Percentiles rank a stretch among this genome's conserved stretches.
Evolutionary conservation across 257 asterid species (phyloP).

Genomic region (Solanum bulbocastanum): DNA sequence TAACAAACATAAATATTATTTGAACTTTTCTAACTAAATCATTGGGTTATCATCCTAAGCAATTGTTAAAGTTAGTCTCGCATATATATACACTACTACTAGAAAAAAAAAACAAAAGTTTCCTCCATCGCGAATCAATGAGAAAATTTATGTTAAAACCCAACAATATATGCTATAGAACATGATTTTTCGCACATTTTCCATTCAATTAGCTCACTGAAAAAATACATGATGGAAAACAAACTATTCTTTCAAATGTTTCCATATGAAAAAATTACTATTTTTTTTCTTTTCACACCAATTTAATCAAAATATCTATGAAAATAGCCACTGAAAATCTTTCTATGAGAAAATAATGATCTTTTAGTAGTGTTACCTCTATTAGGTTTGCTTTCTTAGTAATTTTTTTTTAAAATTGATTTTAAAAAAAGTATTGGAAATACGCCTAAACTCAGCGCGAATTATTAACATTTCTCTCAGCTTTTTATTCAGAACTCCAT

Average conservation of each 20-base stretch:
- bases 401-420: too few relatives aligned
- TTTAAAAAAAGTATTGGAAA: too few relatives aligned
- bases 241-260: background rate
- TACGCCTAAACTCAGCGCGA: too few relatives aligned
- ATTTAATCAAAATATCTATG: background rate
- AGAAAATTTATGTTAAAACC: background rate
- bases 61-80: background rate
- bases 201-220: background rate
- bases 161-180: background rate
- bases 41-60: background rate
- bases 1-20: background rate
- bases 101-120: background rate
- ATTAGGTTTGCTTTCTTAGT: background rate
- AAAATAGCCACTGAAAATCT: background rate
- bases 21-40: background rate
- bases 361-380: background rate
- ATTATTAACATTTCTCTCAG: too few relatives aligned
- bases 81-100: background rate
- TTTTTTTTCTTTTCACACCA: background rate
- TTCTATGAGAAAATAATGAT: background rate
- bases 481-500: too few relatives aligned
- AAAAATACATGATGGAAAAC: background rate
- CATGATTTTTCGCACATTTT: background rate
- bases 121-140: too few relatives aligned
- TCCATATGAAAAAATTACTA: background rate